Percentiles rank a stretch among this genome's conserved stretches.
Evolutionary conservation across 1,284 basidiomycete species (phyloP).

Genomic region (Mixia osmundae): DNA sequence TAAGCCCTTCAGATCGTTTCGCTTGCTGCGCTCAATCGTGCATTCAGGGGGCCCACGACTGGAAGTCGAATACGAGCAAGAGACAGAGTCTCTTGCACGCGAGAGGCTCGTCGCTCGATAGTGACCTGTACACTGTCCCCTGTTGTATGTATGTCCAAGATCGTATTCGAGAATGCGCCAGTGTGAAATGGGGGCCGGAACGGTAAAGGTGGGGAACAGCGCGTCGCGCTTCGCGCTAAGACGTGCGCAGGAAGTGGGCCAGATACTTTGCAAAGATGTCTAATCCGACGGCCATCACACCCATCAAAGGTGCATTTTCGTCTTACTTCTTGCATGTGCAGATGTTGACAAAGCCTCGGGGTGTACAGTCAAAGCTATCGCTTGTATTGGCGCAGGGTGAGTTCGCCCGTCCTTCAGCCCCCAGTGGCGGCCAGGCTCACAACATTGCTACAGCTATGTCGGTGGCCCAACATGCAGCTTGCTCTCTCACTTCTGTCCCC

Average conservation of each 20-base stretch:
- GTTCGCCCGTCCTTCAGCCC: constrained; percentile 8
- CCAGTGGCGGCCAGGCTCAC: constrained; percentile 2
- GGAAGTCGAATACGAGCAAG: constrained; percentile 90
- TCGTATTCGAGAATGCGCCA: background rate
- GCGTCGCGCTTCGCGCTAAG: no score
- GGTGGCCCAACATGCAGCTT: constrained; percentile 15
- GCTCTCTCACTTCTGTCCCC: constrained; percentile 65
- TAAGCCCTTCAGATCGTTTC: constrained; percentile 16
- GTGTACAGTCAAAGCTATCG: constrained; percentile 21
- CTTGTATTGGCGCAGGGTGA: constrained; percentile 54
- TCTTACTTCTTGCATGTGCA: background rate
- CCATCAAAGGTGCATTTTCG: constrained; percentile 9
- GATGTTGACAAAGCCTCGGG: background rate
- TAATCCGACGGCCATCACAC: constrained; percentile 4
- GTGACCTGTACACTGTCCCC: no score
- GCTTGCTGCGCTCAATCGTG: constrained; percentile 11
- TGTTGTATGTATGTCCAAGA: no score
- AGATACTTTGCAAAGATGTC: background rate
- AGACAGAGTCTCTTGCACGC: no score
- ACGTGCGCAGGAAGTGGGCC: no score
- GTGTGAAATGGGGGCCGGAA: no score
- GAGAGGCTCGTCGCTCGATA: no score
- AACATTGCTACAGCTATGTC: constrained; percentile 1
- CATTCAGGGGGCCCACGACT: constrained; percentile 38
- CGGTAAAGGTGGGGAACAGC: no score